Conservation (phyloP, 306 rosid species). For the Rubus parviflorus region DNA sequence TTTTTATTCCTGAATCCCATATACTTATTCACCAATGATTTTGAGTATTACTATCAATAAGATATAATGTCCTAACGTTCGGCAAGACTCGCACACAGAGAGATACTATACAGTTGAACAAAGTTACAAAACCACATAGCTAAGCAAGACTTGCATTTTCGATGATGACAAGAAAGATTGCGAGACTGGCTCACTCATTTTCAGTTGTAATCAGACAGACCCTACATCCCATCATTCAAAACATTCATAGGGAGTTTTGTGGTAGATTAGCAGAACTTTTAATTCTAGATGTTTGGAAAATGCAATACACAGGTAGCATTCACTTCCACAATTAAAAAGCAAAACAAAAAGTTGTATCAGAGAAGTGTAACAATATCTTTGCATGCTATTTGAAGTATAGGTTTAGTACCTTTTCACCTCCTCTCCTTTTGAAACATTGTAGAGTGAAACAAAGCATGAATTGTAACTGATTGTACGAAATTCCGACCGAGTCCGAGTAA, state of each 20-base stretch:
- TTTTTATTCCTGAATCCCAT: too few species aligned
- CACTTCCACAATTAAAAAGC: background rate
- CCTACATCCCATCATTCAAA: background rate
- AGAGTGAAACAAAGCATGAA: constrained; percentile 21
- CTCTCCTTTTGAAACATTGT: constrained; percentile 2
- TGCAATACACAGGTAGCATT: background rate
- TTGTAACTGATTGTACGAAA: background rate
- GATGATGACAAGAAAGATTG: background rate
- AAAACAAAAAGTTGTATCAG: background rate
- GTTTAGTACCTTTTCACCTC: constrained; percentile 14
- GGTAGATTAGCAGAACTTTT: too few species aligned
- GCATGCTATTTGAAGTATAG: background rate
- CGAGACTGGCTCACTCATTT: too few species aligned
- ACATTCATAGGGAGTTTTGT: background rate
- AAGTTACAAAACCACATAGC: background rate
- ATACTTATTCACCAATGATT: too few species aligned
- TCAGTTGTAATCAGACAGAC: background rate
- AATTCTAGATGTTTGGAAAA: background rate
- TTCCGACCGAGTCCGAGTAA: background rate
- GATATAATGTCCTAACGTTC: background rate
- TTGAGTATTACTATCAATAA: too few species aligned
- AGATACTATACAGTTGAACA: background rate
- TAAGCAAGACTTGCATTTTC: background rate
- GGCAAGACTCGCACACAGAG: background rate
- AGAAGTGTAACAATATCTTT: too few species aligned